Evolutionary conservation across 148 eudicot genomes (phyloP), one percentile per base, ranked within the genome.

Genomic region (Chenopodium berlandieri): DNA sequence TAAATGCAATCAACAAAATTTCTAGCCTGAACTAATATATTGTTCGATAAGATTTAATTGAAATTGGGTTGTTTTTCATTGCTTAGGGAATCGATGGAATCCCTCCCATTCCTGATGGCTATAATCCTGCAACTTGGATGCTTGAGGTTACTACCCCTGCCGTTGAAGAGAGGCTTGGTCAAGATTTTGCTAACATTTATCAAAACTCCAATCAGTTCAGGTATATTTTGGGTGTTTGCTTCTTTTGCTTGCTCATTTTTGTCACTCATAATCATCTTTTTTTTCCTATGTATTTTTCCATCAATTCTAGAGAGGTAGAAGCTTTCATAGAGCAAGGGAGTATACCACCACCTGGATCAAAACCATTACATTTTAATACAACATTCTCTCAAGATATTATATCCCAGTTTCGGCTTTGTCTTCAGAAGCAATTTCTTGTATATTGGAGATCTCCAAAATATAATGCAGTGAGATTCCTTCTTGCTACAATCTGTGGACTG

Each of bases 91-190:
- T 92, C 44, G 52, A 66, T 73, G 96, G 97, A 82, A 85, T 90
- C 83, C 86, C 95, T 76, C 91, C 90, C 56, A 94, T 94, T 67
- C 83, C 91, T 22, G 84, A 77, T 62, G 96, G 94, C 75, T 91
- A 91, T 70, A 95, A 95, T 82, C 98, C 98, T 47, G 98, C 98
- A 71, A 93, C 93, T 77, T 95, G 97, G 98, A 95, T 95, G 98
- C 97, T 95, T 79, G 98, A 95, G 86, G 87, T 95, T 77, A 95
- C 91, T 83, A 91, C 90, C 48, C 91, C 95, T 75, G 92, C 90
- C 30, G 82, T 86, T 70, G 98, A 95, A 89, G 92, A 83, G 76
- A 90, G 81, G 79, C 85, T 95, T 75, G 88, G 90, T 50, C 79
- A 78, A 56, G 95, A 93, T 86, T 95, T 95, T 83, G 93, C 97